phyloP scores from a whole-genome alignment of 495 filamentous ascomycete genomes.

The Lophiotrema nucula region DNA sequence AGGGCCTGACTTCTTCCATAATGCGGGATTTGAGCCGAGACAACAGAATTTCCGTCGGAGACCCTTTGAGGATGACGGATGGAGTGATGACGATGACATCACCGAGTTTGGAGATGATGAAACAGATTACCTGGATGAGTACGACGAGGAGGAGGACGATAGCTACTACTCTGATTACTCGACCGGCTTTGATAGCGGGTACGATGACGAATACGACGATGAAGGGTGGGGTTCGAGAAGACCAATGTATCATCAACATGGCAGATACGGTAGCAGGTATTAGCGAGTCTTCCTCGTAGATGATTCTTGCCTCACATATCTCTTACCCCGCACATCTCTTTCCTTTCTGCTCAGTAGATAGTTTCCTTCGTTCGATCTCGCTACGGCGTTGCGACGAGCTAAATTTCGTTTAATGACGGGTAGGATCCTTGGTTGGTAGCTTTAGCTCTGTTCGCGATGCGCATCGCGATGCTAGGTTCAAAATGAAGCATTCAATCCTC shows the following conservation, averaged over 20 bases:
- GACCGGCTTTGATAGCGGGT: neutral
- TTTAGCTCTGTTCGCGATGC: too few species aligned
- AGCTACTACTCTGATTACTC: neutral
- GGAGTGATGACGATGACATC: neutral
- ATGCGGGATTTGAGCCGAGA: neutral
- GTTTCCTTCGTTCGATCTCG: too few species aligned
- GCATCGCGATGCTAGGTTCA: too few species aligned
- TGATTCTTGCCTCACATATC: too few species aligned
- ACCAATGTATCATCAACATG: neutral
- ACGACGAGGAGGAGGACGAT: neutral
- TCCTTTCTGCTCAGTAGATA: too few species aligned
- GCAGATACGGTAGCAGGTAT: neutral
- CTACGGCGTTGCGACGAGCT: too few species aligned
- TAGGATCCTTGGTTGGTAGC: too few species aligned
- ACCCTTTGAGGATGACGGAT: neutral
- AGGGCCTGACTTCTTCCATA: neutral
- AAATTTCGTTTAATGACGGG: too few species aligned
- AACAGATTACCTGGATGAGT: too few species aligned
- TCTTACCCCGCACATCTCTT: too few species aligned
- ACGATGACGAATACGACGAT: neutral
- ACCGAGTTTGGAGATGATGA: neutral
- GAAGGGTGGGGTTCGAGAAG: neutral
- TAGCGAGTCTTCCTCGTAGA: too few species aligned
- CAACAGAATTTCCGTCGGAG: neutral
- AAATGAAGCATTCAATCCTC: too few species aligned